A percentile compares a stretch with the other conserved stretches of the same genome.
phyloP scores from a whole-genome alignment of 2,329 filamentous ascomycete genomes.

The Knoxdaviesia capensis region DNA sequence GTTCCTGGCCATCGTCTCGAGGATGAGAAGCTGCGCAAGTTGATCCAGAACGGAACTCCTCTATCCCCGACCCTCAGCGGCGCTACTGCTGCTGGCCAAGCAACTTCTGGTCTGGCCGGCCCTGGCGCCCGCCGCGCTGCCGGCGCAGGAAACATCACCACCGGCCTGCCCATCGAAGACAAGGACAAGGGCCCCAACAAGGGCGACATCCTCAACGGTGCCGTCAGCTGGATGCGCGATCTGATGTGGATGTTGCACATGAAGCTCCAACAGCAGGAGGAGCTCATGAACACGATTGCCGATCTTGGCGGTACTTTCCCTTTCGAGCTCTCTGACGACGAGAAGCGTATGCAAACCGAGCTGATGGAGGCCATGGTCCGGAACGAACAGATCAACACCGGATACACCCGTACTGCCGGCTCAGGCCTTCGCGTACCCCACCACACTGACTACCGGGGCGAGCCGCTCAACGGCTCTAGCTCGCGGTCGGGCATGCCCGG shows the following conservation, averaged over 20 bases:
- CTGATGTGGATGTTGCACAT: slow-evolving; percentile 91
- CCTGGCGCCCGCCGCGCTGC: slow-evolving; percentile 66
- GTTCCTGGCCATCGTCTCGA: slow-evolving; percentile 85
- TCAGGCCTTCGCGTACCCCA: slow-evolving; percentile 79
- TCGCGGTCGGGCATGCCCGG: not conserved
- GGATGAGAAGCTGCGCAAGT: slow-evolving; percentile 91
- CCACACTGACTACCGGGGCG: slow-evolving; percentile 80
- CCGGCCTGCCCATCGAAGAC: slow-evolving; percentile 80
- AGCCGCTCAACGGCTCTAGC: slow-evolving; percentile 34
- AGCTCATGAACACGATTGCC: slow-evolving; percentile 56
- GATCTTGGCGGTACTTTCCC: slow-evolving; percentile 58
- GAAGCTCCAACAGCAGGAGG: slow-evolving; percentile 78
- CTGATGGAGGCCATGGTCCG: slow-evolving; percentile 70
- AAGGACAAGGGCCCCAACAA: slow-evolving; percentile 99
- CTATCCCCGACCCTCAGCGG: slow-evolving; percentile 65
- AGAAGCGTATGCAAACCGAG: slow-evolving; percentile 88
- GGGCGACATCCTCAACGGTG: slow-evolving; percentile 91
- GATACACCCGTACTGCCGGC: slow-evolving; percentile 67
- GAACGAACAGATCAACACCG: slow-evolving; percentile 56
- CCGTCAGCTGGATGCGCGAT: slow-evolving; percentile 92
- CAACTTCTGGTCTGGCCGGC: slow-evolving; percentile 73
- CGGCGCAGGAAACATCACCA: slow-evolving; percentile 68
- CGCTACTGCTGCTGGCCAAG: slow-evolving; percentile 46
- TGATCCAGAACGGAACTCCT: slow-evolving; percentile 79
- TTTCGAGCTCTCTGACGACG: slow-evolving; percentile 73